A percentile compares a stretch with the other conserved stretches of the same genome.
Conservation (phyloP, 495 filamentous ascomycete genomes). For the Neurospora tetraspora region DNA sequence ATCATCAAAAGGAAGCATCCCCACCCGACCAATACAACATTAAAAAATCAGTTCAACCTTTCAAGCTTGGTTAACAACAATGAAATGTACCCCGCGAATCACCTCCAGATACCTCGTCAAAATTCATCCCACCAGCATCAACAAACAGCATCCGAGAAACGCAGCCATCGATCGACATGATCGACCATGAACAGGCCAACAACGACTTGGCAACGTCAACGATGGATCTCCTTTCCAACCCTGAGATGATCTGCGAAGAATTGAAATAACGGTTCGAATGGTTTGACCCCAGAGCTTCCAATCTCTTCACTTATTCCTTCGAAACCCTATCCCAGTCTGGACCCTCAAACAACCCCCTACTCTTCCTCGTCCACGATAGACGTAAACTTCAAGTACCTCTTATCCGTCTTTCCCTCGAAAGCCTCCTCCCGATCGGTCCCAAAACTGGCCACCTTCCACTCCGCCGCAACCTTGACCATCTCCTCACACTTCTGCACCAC, state of each 20-base stretch:
- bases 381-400: not conserved
- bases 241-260: not conserved
- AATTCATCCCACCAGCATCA: not conserved
- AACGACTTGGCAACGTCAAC: not conserved
- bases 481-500: constrained; percentile 12
- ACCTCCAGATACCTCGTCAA: not conserved
- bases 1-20: not conserved
- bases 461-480: constrained; percentile 6
- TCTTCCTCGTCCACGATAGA: not conserved
- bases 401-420: not conserved
- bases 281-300: not conserved
- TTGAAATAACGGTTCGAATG: not conserved
- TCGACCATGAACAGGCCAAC: not conserved
- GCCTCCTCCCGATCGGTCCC: constrained; percentile 14
- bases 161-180: not conserved
- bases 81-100: not conserved
- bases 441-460: constrained; percentile 12
- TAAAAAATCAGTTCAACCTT: not conserved
- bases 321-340: too few relatives aligned
- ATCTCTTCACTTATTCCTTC: too few relatives aligned
- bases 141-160: not conserved
- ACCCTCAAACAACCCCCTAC: too few relatives aligned
- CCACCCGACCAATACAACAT: not conserved
- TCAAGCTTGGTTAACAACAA: not conserved
- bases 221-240: not conserved